phyloP scores from a whole-genome alignment of 2,329 filamentous ascomycete genomes.

The Chaetomiaceae sp. region DNA sequence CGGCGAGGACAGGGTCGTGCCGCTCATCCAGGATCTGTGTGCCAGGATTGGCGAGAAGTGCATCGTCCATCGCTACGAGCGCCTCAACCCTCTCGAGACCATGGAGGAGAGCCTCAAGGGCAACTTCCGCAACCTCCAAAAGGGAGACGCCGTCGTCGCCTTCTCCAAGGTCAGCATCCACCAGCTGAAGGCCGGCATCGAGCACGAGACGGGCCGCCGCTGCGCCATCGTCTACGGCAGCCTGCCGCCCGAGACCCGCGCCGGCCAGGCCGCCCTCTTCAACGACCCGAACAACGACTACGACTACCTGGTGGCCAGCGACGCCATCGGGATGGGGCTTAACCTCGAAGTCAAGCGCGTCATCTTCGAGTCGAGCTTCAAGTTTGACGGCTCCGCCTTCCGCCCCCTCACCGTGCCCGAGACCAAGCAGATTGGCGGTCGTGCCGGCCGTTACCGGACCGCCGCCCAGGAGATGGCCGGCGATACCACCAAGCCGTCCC shows the following conservation, averaged over 20 bases:
- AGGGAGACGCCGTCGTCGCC: slow-evolving; percentile 85
- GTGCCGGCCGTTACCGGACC: slow-evolving; percentile 80
- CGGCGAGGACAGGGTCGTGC: slow-evolving; percentile 78
- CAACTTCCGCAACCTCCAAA: slow-evolving; percentile 63
- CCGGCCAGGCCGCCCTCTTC: slow-evolving; percentile 86
- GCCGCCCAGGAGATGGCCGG: slow-evolving; percentile 50
- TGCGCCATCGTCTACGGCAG: slow-evolving; percentile 93
- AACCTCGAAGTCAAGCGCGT: slow-evolving; percentile 90
- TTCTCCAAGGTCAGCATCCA: slow-evolving; percentile 84
- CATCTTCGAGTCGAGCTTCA: slow-evolving; percentile 74
- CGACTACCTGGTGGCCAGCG: slow-evolving; percentile 80
- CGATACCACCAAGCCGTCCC: slow-evolving; percentile 10
- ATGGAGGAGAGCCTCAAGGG: slow-evolving; percentile 59
- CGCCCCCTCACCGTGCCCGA: slow-evolving; percentile 65
- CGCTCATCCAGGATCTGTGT: slow-evolving; percentile 72
- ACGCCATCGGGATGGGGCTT: slow-evolving; percentile 91
- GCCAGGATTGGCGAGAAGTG: slow-evolving; percentile 77
- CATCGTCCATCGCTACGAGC: slow-evolving; percentile 74
- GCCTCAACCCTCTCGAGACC: slow-evolving; percentile 71
- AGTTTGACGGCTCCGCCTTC: slow-evolving; percentile 59
- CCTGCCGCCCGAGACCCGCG: slow-evolving; percentile 85
- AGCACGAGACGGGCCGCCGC: slow-evolving; percentile 67
- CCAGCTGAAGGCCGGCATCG: slow-evolving; percentile 70
- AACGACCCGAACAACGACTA: slow-evolving; percentile 96
- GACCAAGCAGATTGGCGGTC: slow-evolving; percentile 90